Base-by-base conservation (phyloP, 1,284 basidiomycete species). In the Pseudozyma pruni region DNA sequence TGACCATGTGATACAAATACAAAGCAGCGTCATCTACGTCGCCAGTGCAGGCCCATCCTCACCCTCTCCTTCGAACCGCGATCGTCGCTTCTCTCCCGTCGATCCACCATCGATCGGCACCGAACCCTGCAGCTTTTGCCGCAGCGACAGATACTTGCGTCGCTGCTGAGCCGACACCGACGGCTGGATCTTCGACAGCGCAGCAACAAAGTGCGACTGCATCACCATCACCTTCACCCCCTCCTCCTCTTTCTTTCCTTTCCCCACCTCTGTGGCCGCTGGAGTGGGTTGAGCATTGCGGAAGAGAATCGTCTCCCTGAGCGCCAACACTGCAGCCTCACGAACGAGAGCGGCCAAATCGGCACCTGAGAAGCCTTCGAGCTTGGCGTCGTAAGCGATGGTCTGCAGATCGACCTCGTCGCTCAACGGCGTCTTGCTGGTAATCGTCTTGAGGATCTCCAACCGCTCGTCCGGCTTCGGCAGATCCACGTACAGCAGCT, bases 401-500 rank as follows among this genome's bases (percentile, higher is more conserved):
- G 46, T 35, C 19, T 66, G 51, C 38, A 80, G 53, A 35, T 76
- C 67, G 11, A 79, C 77, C 11, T 46, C 35, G 17, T 49, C 16
- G 92, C 92, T 46, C 29, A 96, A 83, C 0, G 93, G 94, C 0
- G 94, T 89, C 64, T 87, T 87, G 47, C 88, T 86, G 13, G 88
- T 87, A 92, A 85, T 64, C 3, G 80, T 78, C 25, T 50, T 64
- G 17, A 81, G 68, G 66, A 98, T 95, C 82, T 98, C 94, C 7
- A 87, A 87, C 11, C 95, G 88, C 83, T 97, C 95, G 13, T 85
- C 81, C 0, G 89, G 72, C 0, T 86, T 85, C 1, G 95, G 95
- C 1, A 98, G 86, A 82, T 98, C 95, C 73, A 98, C 94, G 80
- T 97, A 98, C 25, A 98, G 87, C 8, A 98, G 87, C 83, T 97